Conservation (phyloP, 106 monocot genomes). For the Dioscorea dumetorum region DNA sequence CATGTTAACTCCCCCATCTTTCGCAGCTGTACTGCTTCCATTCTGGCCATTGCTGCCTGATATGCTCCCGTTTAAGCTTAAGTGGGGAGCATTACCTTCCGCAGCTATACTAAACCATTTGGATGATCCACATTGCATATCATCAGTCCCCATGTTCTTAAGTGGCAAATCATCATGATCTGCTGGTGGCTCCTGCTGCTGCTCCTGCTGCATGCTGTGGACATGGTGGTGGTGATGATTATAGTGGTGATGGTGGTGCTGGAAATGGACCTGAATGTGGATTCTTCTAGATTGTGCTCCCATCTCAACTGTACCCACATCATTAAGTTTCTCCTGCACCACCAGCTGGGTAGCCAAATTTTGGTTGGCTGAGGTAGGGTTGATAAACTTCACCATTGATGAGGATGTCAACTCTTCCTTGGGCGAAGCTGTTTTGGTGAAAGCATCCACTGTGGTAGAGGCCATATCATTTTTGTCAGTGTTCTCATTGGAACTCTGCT, state of each 20-base stretch:
- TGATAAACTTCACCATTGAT: conserved; percentile 19
- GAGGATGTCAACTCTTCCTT: conserved; percentile 32
- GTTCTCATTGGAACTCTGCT: conserved; percentile 57
- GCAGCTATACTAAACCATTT: conserved; percentile 23
- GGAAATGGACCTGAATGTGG: conserved; percentile 40
- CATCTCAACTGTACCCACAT: background rate
- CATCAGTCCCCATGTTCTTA: conserved; percentile 25
- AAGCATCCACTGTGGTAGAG: conserved; percentile 45
- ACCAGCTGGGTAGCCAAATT: conserved; percentile 6
- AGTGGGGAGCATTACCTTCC: conserved; percentile 56
- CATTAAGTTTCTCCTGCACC: conserved; percentile 28
- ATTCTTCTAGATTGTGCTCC: conserved; percentile 6
- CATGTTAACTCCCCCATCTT: conserved; percentile 22
- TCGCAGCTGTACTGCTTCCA: conserved; percentile 25
- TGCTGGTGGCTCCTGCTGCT: conserved; percentile 13
- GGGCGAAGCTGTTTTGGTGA: conserved; percentile 23
- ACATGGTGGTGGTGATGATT: conserved; percentile 59
- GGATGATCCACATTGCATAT: conserved; percentile 37
- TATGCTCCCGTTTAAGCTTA: conserved; percentile 51
- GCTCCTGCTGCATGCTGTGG: conserved; percentile 29
- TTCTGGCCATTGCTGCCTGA: conserved; percentile 69
- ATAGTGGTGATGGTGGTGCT: conserved; percentile 60
- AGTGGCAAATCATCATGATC: conserved; percentile 30
- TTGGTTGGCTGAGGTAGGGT: conserved; percentile 28
- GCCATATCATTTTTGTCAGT: conserved; percentile 66